Base-by-base conservation (phyloP, 345 rosid genomes). In the Eucalyptus guilfoylei region DNA sequence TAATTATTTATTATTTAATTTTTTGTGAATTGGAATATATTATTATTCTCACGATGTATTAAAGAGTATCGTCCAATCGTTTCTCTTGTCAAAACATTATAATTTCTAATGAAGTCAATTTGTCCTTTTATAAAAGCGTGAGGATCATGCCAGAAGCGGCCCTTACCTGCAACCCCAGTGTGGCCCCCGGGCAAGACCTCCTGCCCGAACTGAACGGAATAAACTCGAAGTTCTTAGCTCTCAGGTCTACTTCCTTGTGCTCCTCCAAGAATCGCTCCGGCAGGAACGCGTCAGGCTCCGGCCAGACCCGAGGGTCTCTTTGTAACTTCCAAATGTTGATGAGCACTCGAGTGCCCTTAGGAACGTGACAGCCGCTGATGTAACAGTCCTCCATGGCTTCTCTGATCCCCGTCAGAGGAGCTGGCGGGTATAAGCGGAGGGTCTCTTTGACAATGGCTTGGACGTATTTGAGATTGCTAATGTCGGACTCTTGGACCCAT, bases 261-360 rank as follows among this genome's bases (percentile, higher is more conserved):
- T 80, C 55, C 17, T 58, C 54, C 9, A 94, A 72, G 60, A 94
- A 94, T 88, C 96, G 92, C 83, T 93, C 96, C 4, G 97, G 97
- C 24, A 24, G 87, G 58, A 94, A 95, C 45, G 52, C 72, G 15
- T 69, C 13, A 0, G 96, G 92, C 76, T 94, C 89, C 40, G 88
- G 49, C 96, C 95, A 95, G 4, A 91, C 58, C 49, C 90, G 87
- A 1, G 95, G 95, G 87, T 95, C 97, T 30, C 94, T 89, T 7
- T 95, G 96, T 86, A 95, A 88, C 91, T 94, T 94, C 95, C 95
- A 93, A 6, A 95, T 91, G 93, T 95, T 94, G 40, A 92, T 88
- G 9, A 95, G 87, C 67, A 95, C 32, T 40, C 93, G 93, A 10
- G 96, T 89, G 85, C 95, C 96, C 90, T 93, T 95, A 6, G 90